A percentile compares a stretch with the other conserved stretches of the same genome.
phyloP scores from a whole-genome alignment of 2,329 filamentous ascomycete genomes.

The Xylariomycetidae sp. region DNA sequence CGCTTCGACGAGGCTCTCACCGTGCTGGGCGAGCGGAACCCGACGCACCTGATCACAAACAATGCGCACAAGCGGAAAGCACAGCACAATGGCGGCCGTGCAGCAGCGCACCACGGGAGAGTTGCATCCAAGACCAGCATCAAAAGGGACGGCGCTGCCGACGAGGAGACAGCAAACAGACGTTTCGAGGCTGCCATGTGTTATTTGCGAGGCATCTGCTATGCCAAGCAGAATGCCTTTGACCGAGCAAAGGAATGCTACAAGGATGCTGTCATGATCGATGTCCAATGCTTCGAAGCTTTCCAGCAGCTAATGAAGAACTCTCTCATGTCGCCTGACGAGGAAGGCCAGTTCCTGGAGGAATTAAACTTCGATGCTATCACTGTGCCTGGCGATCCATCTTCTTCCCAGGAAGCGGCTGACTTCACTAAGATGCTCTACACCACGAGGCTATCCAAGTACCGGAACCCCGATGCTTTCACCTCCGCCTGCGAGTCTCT shows the following conservation, averaged over 20 bases:
- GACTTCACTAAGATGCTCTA: conserved; percentile 96
- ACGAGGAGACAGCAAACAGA: conserved; percentile 67
- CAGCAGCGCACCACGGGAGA: conserved; percentile 15
- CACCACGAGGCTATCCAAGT: conserved; percentile 91
- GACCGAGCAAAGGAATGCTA: conserved; percentile 97
- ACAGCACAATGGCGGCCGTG: conserved; percentile 46
- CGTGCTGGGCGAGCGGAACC: conserved; percentile 86
- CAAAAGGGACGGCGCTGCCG: conserved; percentile 28
- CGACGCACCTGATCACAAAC: conserved; percentile 75
- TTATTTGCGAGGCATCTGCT: conserved; percentile 87
- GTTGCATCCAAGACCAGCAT: conserved; percentile 16
- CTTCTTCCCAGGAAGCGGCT: conserved; percentile 74
- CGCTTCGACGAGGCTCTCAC: conserved; percentile 83
- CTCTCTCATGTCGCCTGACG: conserved; percentile 78
- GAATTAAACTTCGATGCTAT: conserved; percentile 87
- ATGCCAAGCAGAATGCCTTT: conserved; percentile 94
- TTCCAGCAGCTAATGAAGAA: conserved; percentile 98
- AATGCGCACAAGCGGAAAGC: conserved; percentile 62
- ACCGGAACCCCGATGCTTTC: conserved; percentile 79
- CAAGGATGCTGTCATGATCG: conserved; percentile 93
- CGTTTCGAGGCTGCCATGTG: conserved; percentile 97
- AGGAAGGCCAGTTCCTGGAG: conserved; percentile 85
- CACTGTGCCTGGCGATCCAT: conserved; percentile 55
- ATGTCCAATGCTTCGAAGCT: conserved; percentile 96
- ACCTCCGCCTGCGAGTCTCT: conserved; percentile 82